Base-by-base conservation (phyloP, 2,329 filamentous ascomycete genomes). In the Colletotrichum karsti region DNA sequence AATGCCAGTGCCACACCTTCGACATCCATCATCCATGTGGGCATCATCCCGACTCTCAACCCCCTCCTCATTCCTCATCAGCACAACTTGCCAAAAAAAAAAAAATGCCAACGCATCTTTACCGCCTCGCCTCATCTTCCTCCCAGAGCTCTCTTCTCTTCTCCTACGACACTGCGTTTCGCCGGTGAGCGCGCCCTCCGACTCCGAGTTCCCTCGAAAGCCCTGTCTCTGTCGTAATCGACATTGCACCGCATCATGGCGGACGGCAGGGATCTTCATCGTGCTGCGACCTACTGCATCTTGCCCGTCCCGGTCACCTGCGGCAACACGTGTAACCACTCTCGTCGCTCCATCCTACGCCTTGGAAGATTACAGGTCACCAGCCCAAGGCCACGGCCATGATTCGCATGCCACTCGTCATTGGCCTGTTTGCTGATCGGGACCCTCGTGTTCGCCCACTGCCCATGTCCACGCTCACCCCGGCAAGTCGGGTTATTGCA, bases 261-360 rank as follows among this genome's bases (percentile, higher is more conserved):
- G 42, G n/a, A 15, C 53, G 53, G 28, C 64, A 67, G 60, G 64
- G 64, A 64, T 67, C 53, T 53, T 30, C 46, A 26, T 41, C 44
- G 28, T 37, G n/a, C 64, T 67, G 64, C 64, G 58, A 37, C 28
- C 53, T 58, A 58, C 64, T 67, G 60, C 64, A 64, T 18, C 64
- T 30, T 46, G 59, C 44, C 60, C 46, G 30, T 33, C 51, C 59
- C 48, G 53, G 59, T 67, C 64, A 53, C 60, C 64, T 67, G 64
- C 53, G 60, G 60, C 60, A 67, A 67, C 64, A 67, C 64, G 64
- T 67, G 60, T 67, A 46, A 67, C 64, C 64, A 67, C 59, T 67
- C 60, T 57, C n/a, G 44, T 41, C 30, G 37, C 46, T 28, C 26
- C 57, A 50, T 48, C 39, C 51, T 62, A 51, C 53, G 24, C 7